Percentiles rank a stretch among this genome's conserved stretches.
Conservation (phyloP, 306 rosid species). For the Prosopis cineraria region DNA sequence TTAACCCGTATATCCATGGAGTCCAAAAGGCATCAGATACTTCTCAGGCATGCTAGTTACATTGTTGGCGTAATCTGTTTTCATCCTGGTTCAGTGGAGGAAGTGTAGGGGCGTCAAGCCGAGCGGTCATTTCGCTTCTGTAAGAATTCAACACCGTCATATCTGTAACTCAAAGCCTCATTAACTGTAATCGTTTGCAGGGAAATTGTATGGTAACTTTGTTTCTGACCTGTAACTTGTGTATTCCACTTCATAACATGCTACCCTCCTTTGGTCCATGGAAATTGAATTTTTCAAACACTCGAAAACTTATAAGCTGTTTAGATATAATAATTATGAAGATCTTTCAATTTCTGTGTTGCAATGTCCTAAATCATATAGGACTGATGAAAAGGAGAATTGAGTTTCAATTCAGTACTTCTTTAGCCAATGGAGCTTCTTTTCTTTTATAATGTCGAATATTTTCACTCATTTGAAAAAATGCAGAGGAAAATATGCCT, state of each 20-base stretch:
- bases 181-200: constrained; percentile 38
- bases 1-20: constrained; percentile 18
- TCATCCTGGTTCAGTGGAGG: constrained; percentile 30
- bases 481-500: too few relatives aligned
- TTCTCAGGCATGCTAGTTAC: constrained; percentile 29
- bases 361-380: neutral
- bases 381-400: neutral
- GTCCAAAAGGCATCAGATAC: constrained; percentile 19
- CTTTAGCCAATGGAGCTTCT: constrained; percentile 1
- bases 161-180: constrained; percentile 40
- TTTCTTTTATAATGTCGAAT: too few relatives aligned
- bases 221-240: constrained; percentile 37
- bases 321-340: neutral
- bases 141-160: constrained; percentile 53
- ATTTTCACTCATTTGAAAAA: too few relatives aligned
- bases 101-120: constrained; percentile 29
- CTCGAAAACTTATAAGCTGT: neutral
- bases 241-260: constrained; percentile 27
- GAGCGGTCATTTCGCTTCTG: constrained; percentile 32
- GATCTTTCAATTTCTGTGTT: neutral
- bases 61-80: constrained; percentile 3
- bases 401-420: neutral
- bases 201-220: constrained; percentile 41
- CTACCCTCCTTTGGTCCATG: neutral
- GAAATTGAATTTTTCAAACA: neutral